Evolutionary conservation across 2,329 filamentous ascomycete genomes (phyloP), one percentile per base, ranked within the genome.

Genomic region (Clonostachys solani): DNA sequence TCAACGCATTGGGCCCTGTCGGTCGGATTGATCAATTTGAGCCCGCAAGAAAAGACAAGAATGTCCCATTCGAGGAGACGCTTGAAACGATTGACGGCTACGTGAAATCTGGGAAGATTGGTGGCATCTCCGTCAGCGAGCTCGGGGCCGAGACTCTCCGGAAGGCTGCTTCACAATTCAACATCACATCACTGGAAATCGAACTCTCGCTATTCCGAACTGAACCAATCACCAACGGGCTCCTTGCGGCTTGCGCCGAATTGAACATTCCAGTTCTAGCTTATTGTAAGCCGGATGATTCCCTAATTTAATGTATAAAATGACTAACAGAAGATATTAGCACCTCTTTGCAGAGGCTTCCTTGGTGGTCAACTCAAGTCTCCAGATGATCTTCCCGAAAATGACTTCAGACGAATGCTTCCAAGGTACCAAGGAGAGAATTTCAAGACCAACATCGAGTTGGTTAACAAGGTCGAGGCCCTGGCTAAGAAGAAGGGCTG

Each of bases 261-360:
- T 66, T 86, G 35, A 69, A 72, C 42, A 87, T 91, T 49, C 80
- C 84, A 0, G 66, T 90, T 40, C 65, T 89, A 18, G 84, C 84
- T 1, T 89, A 89, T 66, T 84, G 23, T 29, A 29, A 29, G 23
- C 3, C 23, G 23, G 10, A 4, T 29, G 23, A 2, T 29, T 29
- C 23, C 23, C 23, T 29, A 4, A 29, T 29, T 29, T 29, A 1
- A 29, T 3, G 6, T 4, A 29, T 4, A 9, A 29, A 8, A 29
- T 29, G 23, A 29, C 23, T 29, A 4, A 29, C 23, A 10, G 9
- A 29, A 29, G 23, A 29, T 10, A 29, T 29, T 29, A 29, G 23
- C 40, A 8, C 45, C 45, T 37, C 45, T 47, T 12, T 40, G 45
- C 10, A 47, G 43, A 23, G 45, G 45, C 9, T 33, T 47, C 33